These are phyloP conservation scores for Sporothrix globosa DNA, from an alignment of 2,329 filamentous ascomycete species.

Conservation along the genomic window DNA sequence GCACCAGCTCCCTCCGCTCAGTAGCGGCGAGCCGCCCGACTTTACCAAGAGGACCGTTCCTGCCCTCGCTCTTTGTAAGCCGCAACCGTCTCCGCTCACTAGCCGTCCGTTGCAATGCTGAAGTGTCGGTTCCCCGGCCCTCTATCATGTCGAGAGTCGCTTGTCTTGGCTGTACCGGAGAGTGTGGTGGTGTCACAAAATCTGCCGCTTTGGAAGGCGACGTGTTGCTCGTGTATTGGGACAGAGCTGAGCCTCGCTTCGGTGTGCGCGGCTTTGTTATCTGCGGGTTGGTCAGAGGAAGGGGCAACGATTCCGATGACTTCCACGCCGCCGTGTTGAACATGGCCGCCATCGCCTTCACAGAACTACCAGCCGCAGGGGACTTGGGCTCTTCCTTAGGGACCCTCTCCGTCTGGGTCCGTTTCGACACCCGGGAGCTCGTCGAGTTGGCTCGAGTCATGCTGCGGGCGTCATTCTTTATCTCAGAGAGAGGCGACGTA, in stretches of 20 bases:
- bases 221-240: conserved; percentile 39
- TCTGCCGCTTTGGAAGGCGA: conserved; percentile 32
- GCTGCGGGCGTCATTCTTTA: conserved; percentile 30
- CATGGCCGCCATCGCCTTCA: conserved; percentile 57
- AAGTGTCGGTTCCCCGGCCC: not conserved
- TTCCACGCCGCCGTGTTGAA: conserved; percentile 49
- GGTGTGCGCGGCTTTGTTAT: not conserved
- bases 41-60: not conserved
- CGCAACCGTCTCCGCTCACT: conserved; percentile 29
- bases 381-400: conserved; percentile 38
- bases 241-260: conserved; percentile 37
- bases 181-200: conserved; percentile 10
- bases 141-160: not conserved
- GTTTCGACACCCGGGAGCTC: conserved; percentile 7
- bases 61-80: conserved; percentile 30
- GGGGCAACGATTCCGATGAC: not conserved
- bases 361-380: conserved; percentile 36
- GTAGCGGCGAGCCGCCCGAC: conserved; percentile 4
- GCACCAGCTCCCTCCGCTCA: conserved; percentile 8
- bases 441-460: not conserved
- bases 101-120: conserved; percentile 4
- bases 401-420: conserved; percentile 17
- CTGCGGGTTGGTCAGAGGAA: not conserved
- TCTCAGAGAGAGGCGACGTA: conserved; percentile 29
- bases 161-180: not conserved